These are phyloP conservation scores for Mrakia hoshinonis DNA, from an alignment of 768 basidiomycete genomes.

Conservation along the genomic window DNA sequence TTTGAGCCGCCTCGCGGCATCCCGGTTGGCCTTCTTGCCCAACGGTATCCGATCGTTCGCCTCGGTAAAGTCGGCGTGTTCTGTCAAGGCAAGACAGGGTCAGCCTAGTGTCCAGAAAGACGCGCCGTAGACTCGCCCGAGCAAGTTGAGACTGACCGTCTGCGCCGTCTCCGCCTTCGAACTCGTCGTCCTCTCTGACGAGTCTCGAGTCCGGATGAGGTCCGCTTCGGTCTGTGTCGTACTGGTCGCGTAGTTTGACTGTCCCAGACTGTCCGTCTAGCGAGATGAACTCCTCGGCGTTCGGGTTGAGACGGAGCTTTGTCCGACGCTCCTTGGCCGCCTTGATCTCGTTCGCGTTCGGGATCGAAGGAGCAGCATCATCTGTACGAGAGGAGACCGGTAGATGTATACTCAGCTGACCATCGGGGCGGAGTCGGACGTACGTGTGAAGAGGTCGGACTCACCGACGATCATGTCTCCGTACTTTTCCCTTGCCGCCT, in stretches of 20 bases:
- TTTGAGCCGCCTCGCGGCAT: constrained; percentile 57
- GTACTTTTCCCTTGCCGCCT: constrained; percentile 39
- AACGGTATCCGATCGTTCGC: constrained; percentile 78
- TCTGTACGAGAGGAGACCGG: neutral
- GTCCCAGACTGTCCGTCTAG: constrained; percentile 42
- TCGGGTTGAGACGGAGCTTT: constrained; percentile 41
- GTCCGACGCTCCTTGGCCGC: constrained; percentile 69
- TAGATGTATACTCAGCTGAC: too few species aligned
- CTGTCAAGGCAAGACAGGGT: constrained; percentile 41
- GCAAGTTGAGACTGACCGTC: constrained; percentile 55
- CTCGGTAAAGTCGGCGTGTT: constrained; percentile 77
- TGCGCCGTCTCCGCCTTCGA: constrained; percentile 76
- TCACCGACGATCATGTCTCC: constrained; percentile 30
- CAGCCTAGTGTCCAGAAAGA: too few species aligned
- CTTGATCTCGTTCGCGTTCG: constrained; percentile 45
- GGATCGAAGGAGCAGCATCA: constrained; percentile 50
- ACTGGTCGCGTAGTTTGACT: constrained; percentile 49
- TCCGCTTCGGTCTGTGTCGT: constrained; percentile 47
- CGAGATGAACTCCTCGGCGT: constrained; percentile 64
- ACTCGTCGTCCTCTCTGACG: constrained; percentile 76
- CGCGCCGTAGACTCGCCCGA: constrained; percentile 3
- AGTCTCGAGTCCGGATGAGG: constrained; percentile 79
- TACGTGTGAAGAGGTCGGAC: constrained; percentile 15
- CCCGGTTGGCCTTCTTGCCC: constrained; percentile 69
- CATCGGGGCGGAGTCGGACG: too few species aligned